Evolutionary conservation across 768 basidiomycete genomes (phyloP).

Genomic region (Nevesoporus exiguus): DNA sequence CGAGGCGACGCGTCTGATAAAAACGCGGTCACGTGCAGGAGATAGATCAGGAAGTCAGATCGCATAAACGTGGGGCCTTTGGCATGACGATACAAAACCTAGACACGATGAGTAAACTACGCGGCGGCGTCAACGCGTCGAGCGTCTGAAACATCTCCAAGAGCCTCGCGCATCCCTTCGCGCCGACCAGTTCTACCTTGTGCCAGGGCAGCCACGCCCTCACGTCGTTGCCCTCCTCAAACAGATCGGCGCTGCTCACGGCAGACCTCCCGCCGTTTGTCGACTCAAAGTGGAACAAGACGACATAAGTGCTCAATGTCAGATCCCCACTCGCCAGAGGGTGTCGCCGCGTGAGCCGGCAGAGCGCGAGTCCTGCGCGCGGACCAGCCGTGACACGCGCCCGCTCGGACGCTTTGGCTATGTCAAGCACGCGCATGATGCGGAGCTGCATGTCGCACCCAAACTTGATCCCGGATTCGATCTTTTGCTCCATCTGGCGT

Average conservation of each 20-base stretch:
- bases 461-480: conserved; percentile 27
- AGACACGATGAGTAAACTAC: conserved; percentile 29
- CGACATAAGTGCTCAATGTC: conserved; percentile 29
- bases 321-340: conserved; percentile 17
- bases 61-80: not conserved
- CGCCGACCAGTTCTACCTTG: conserved; percentile 30
- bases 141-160: conserved; percentile 21
- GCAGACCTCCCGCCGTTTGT: conserved; percentile 22
- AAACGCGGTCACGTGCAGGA: conserved; percentile 19
- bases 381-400: conserved; percentile 24
- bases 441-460: conserved; percentile 42
- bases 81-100: conserved; percentile 23
- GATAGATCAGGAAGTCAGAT: conserved; percentile 43
- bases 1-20: not conserved
- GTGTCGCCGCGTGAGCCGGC: conserved; percentile 31
- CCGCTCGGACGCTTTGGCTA: conserved; percentile 28
- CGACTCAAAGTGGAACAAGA: conserved; percentile 38
- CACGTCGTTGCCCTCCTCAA: conserved; percentile 40
- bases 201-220: conserved; percentile 53
- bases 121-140: conserved; percentile 28
- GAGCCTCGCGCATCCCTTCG: conserved; percentile 10
- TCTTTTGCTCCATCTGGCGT: conserved; percentile 42
- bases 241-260: conserved; percentile 35
- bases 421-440: conserved; percentile 42
- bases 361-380: conserved; percentile 42